Evolutionary conservation across 2,329 filamentous ascomycete genomes (phyloP), one percentile per base, ranked within the genome.

Genomic region (Lachnellula subtilissima): DNA sequence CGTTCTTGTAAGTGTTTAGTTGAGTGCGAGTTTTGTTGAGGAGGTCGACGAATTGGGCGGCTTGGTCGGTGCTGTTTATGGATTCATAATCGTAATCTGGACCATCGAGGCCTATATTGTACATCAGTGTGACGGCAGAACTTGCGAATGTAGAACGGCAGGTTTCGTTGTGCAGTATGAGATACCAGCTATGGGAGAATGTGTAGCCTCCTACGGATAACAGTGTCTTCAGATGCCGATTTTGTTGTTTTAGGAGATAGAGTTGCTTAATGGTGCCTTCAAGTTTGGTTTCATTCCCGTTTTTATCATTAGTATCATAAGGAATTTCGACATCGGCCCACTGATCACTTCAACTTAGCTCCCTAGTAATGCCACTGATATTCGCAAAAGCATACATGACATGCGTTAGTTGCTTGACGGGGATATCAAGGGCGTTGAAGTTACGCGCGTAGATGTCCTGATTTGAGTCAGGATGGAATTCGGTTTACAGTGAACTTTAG

Each of bases 171-270:
- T 82, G 83, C 9, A 86, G 83, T 0, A 86, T 85, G 1, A 76
- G 75, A 1, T 88, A 77, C 68, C 96, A 93, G 70, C 89, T 89
- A 63, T 79, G 75, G 2, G 88, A 91, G 72, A 91, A 94, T 0
- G 88, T 91, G 88, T 88, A 95, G 32, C 91, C 91, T 48, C 91
- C 91, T 61, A 96, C 90, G 48, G 84, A 89, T 3, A 96, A 79
- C 22, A 95, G 76, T 1, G 87, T 78, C 69, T 95, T 95, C 52
- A 96, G 71, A 48, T 89, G 82, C n/a, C 90, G 85, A 71, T 96
- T 86, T 55, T 78, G 72, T 70, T 92, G 85, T 74, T 96, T 96
- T 43, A 91, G 76, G 6, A 89, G 74, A 69, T 82, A 90, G 1
- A 96, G 76, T 67, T 95, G 89, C 74, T 94, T 94, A 52, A 90